Percentiles rank a stretch among this genome's conserved stretches.
Conservation (phyloP, 306 rosid species). For the Inga leiocalycina region DNA sequence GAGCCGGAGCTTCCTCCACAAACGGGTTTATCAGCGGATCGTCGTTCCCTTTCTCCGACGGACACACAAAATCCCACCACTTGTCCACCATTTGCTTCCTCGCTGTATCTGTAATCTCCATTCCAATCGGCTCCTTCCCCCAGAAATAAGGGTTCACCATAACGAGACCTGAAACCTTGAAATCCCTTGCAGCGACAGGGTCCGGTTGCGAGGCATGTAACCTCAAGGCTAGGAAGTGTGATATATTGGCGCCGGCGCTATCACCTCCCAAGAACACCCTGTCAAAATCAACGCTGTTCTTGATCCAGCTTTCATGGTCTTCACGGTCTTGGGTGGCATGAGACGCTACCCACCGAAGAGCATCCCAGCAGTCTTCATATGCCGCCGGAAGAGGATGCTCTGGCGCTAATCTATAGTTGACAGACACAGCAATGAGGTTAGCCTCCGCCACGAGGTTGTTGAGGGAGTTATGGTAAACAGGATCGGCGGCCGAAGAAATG, state of each 20-base stretch:
- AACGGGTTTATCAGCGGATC: conserved; percentile 80
- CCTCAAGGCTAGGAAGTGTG: conserved; percentile 60
- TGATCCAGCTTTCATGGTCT: conserved; percentile 54
- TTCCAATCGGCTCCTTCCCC: conserved; percentile 71
- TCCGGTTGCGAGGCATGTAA: neutral
- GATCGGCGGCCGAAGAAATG: conserved; percentile 66
- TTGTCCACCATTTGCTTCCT: conserved; percentile 68
- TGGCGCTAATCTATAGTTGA: conserved; percentile 71
- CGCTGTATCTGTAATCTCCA: conserved; percentile 47
- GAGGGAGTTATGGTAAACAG: conserved; percentile 71
- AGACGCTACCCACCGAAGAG: conserved; percentile 63
- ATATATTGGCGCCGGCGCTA: conserved; percentile 80
- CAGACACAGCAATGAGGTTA: conserved; percentile 55
- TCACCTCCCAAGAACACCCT: conserved; percentile 74
- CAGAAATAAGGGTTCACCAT: conserved; percentile 83
- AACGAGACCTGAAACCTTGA: conserved; percentile 54
- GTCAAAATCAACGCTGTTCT: conserved; percentile 49
- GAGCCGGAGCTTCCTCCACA: conserved; percentile 60
- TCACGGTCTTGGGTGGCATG: conserved; percentile 19
- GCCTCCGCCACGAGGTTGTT: conserved; percentile 63
- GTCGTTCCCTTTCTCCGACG: conserved; percentile 65
- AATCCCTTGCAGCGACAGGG: neutral
- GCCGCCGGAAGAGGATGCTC: conserved; percentile 81
- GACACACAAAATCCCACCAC: conserved; percentile 88
- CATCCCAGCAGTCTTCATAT: conserved; percentile 70